Percentiles rank a stretch among this genome's conserved stretches.
These are phyloP conservation scores for Scalesia atractyloides DNA, from an alignment of 129 eudicot species.

Conservation along the genomic window DNA sequence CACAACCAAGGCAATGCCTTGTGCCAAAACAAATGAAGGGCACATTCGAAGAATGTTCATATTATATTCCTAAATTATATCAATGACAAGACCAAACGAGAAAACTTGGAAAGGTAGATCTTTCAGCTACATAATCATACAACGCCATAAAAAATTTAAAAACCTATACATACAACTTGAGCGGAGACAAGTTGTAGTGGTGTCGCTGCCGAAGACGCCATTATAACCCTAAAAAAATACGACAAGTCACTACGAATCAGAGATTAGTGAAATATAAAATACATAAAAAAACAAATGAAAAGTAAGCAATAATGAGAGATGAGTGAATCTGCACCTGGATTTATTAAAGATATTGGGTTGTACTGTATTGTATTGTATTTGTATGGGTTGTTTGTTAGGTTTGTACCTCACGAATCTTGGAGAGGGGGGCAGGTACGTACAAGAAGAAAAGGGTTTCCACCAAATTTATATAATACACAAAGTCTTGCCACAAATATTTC, in stretches of 20 bases:
- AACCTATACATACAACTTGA: constrained; percentile 56
- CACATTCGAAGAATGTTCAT: no score
- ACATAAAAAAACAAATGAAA: neutral
- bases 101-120: neutral
- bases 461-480: neutral
- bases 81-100: neutral
- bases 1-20: neutral
- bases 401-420: constrained; percentile 31
- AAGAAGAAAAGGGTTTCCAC: constrained; percentile 29
- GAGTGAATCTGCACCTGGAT: constrained; percentile 30
- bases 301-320: neutral
- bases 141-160: neutral
- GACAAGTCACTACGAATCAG: neutral
- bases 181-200: constrained; percentile 60
- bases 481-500: no score
- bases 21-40: neutral
- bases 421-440: constrained; percentile 26
- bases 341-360: constrained; percentile 3
- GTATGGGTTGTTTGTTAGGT: constrained; percentile 21
- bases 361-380: no score
- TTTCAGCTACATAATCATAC: constrained; percentile 17
- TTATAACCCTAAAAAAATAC: constrained; percentile 32
- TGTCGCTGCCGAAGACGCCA: constrained; percentile 54
- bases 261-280: neutral
- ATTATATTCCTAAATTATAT: no score